A percentile compares a stretch with the other conserved stretches of the same genome.
Conservation (phyloP, 164 flowering plant species). For the Vitis rupestris region DNA sequence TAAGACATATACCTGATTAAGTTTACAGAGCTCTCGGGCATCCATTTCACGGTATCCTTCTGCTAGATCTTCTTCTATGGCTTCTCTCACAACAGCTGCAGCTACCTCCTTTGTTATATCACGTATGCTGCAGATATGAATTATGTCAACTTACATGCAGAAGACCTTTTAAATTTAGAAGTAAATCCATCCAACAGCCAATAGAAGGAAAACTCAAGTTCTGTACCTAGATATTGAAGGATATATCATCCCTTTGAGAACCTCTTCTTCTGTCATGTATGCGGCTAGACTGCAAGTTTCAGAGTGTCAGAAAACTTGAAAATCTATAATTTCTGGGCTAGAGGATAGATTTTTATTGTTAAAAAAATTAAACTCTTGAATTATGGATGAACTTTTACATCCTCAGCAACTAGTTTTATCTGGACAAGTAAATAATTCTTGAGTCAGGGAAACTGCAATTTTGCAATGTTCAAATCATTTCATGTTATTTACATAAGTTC, state of each 20-base stretch:
- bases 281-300: conserved; percentile 68
- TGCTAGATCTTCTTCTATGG: conserved; percentile 83
- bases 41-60: conserved; percentile 96
- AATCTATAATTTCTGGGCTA: not conserved
- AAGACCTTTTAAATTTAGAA: not conserved
- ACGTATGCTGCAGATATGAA: conserved; percentile 62
- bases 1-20: conserved; percentile 43
- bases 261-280: conserved; percentile 93
- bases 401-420: no score
- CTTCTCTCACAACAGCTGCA: conserved; percentile 90
- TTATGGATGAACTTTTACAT: no score
- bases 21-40: conserved; percentile 70
- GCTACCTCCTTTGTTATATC: conserved; percentile 96
- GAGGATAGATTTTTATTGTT: not conserved
- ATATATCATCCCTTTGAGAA: conserved; percentile 70
- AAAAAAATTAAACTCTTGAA: not conserved
- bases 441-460: no score
- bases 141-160: not conserved
- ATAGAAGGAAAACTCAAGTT: not conserved
- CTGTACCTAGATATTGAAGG: conserved; percentile 87
- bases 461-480: no score
- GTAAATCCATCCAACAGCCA: not conserved
- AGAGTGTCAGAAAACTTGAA: conserved; percentile 4
- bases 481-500: no score
- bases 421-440: no score